Evolutionary conservation across 352 stramenopile species (phyloP), one percentile per base, ranked within the genome.

Genomic region (Globisporangium camurandrum): DNA sequence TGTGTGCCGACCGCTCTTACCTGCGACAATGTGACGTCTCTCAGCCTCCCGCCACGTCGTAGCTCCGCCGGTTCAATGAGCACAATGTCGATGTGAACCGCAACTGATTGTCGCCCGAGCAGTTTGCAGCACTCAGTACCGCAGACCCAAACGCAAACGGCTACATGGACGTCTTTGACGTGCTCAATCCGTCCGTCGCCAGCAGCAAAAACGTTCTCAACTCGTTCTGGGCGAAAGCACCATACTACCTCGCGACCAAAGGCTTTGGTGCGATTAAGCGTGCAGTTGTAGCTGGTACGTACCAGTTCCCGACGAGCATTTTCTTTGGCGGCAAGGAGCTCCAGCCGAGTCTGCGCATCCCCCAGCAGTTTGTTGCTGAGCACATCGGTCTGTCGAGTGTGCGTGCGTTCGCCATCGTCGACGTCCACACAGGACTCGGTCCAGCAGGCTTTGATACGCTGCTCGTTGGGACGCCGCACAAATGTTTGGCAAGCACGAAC

Each of bases 11-110:
- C n/a, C n/a, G n/a, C n/a, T n/a, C n/a, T n/a, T n/a, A n/a, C n/a
- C n/a, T n/a, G n/a, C n/a, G n/a, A n/a, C n/a, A n/a, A n/a, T n/a
- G n/a, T n/a, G n/a, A n/a, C n/a, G n/a, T n/a, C n/a, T n/a, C n/a
- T n/a, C n/a, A n/a, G n/a, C n/a, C n/a, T n/a, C n/a, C n/a, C n/a
- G n/a, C n/a, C n/a, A n/a, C n/a, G n/a, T n/a, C 47, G 11, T 51
- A 73, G 62, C 71, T 96, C 19, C 75, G 93, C 27, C 73, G 91
- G 19, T 87, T 84, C 38, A 98, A 97, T 57, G 91, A 97, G 63
- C 68, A 97, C 56, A 96, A 97, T 58, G 87, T 98, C 20, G 91
- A 98, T 62, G 68, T 98, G 38, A 97, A 97, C 62, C 77, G 90
- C 30, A 98, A 98, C 66, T 92, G 67, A 45, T 67, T 97, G 23